Percentiles rank a stretch among this genome's conserved stretches.
phyloP scores from a whole-genome alignment of 2,329 filamentous ascomycete genomes.

The Apiospora kogelbergensis region DNA sequence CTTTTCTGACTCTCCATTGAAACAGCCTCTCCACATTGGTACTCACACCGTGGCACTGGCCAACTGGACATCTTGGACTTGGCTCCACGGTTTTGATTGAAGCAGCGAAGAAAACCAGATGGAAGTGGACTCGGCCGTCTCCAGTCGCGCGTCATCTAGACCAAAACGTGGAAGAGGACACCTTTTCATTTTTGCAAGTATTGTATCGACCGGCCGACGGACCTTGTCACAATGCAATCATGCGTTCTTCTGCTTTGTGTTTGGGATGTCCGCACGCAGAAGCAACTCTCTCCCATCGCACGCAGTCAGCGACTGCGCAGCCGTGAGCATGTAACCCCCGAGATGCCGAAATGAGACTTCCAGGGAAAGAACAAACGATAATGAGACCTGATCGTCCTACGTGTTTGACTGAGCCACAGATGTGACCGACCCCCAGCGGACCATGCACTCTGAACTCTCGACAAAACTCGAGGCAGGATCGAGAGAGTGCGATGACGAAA shows the following conservation, averaged over 20 bases:
- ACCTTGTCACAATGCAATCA: not conserved
- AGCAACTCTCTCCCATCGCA: constrained; percentile 3
- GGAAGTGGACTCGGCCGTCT: not conserved
- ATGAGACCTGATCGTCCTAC: constrained; percentile 10
- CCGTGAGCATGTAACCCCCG: constrained; percentile 7
- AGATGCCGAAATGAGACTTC: constrained; percentile 8
- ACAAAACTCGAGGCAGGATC: no score
- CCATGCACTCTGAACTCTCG: constrained; percentile 1
- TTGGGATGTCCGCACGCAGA: not conserved
- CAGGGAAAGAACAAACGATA: constrained; percentile 10
- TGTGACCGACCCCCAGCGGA: not conserved
- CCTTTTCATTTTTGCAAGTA: not conserved
- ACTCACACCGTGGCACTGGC: not conserved
- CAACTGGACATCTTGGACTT: not conserved
- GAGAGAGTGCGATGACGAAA: not conserved
- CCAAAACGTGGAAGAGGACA: not conserved
- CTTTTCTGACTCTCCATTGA: not conserved
- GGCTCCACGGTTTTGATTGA: constrained; percentile 1
- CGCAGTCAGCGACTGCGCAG: not conserved
- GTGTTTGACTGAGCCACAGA: constrained; percentile 6
- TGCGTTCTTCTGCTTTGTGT: not conserved
- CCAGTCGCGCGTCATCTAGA: constrained; percentile 3
- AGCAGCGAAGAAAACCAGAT: not conserved
- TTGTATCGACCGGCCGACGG: not conserved
- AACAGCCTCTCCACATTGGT: constrained; percentile 2